Conservation (phyloP, 2,329 filamentous ascomycete species). For the Cercospora zeae-maydis region DNA sequence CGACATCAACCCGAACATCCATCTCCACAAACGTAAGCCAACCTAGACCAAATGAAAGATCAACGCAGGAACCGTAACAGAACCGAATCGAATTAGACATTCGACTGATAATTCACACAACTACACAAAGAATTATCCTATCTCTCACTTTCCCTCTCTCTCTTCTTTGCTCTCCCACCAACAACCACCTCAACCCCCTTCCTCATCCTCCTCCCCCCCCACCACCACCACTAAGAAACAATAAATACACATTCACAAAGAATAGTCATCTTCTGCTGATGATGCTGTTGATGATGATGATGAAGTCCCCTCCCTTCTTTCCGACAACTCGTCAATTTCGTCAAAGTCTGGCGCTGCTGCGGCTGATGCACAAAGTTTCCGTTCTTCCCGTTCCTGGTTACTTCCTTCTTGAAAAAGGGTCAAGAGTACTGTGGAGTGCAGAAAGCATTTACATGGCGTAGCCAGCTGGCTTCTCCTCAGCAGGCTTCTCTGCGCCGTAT, state of each 20-base stretch:
- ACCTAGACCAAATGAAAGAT: too few relatives aligned
- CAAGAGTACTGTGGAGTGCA: neutral
- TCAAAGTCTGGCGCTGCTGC: conserved; percentile 13
- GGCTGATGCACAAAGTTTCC: neutral
- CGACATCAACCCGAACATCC: too few relatives aligned
- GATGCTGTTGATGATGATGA: neutral
- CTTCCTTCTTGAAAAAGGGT: too few relatives aligned
- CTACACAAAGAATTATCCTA: neutral
- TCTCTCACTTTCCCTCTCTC: neutral
- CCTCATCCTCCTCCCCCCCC: too few relatives aligned
- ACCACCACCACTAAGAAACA: neutral
- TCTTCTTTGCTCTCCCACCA: too few relatives aligned
- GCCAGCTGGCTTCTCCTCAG: neutral
- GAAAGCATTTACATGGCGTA: neutral
- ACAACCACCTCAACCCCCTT: neutral
- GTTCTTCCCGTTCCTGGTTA: neutral
- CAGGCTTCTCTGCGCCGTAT: conserved; percentile 1
- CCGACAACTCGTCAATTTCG: conserved; percentile 16
- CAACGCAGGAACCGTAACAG: too few relatives aligned
- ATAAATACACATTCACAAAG: neutral
- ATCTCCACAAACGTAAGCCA: too few relatives aligned
- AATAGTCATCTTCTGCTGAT: neutral
- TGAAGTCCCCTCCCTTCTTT: neutral
- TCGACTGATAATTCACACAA: neutral
- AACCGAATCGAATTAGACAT: too few relatives aligned